Base-by-base conservation (phyloP, 2,329 filamentous ascomycete genomes). In the Furcasterigmium sp. region DNA sequence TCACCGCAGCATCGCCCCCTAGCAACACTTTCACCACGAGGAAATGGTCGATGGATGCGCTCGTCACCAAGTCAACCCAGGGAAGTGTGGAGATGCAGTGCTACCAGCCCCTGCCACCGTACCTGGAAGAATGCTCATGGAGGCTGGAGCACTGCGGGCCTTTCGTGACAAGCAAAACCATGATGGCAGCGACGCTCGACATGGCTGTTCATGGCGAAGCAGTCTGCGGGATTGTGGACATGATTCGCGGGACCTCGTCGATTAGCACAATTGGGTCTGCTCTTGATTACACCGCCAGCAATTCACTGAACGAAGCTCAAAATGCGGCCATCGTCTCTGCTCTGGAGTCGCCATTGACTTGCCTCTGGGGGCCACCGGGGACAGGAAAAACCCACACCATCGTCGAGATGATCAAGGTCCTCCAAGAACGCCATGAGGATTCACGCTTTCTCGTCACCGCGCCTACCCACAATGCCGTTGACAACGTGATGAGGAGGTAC, bases 311-410 rank as follows among this genome's bases (percentile, higher is more conserved):
- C 30, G n/a, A 17, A n/a, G 15, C 64, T 66, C 2, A 49, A 68
- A 3, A 55, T 47, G 3, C 41, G 51, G 3, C 57, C 70, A 25
- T 57, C 58, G 8, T 53, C 45, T 0, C 34, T 56, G 14, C 65
- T 3, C 46, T 67, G 23, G 52, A 36, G 2, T 49, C 56, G 37
- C 51, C 56, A 5, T 47, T 71, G 3, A 62, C 62, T 3, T 68
- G 63, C 36, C 54, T 71, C 3, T 70, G 68, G 67, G 68, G 67
- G 0, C 65, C 68, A 11, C 68, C 68, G 1, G 69, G 69, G 4
- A 70, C 68, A 1, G 67, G 67, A 4, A 72, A 71, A 46, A 70
- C 67, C 0, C 59, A 66, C 28, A 70, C 66, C 0, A 61, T 69
- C 7, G 62, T 68, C 2, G 55, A 58, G 18, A 65, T 70, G 20